Evolutionary conservation across 768 basidiomycete genomes (phyloP), one percentile per base, ranked within the genome.

Genomic region (Boletus coccyginus): DNA sequence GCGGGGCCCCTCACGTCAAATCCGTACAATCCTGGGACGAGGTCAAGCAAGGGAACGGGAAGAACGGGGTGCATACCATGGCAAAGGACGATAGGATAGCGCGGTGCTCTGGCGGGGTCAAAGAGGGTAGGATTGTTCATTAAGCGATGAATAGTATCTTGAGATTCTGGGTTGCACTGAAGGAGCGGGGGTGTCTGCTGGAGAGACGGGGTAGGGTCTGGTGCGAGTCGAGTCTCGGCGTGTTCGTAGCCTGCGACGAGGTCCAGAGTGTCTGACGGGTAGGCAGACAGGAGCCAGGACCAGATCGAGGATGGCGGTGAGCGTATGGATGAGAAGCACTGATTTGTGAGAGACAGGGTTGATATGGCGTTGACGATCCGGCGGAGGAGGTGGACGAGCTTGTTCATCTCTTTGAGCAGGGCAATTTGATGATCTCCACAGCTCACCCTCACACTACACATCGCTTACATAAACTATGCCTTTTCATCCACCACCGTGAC

Each of bases 61-160:
- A 39, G n/a, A 24, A 57, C 0, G 19, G 48, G 40, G 43, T 21
- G 47, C 48, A 46, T 62, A 93, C 95, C 96, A 74, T 99, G 96
- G 67, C 93, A 97, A n/a, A 98, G 80, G 4, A 96, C 93, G 54
- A 99, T 87, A 2, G 94, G 93, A 70, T 92, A 85, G 7, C 96
- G 85, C 3, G 97, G 94, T 6, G 79, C 80, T 60, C 91, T 81
- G 5, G 88, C 62, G 1, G 92, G 92, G 59, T 94, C 83, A 62
- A 82, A 89, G 31, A 98, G 77, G 0, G 84, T 78, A 4, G 95
- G 92, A 63, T 91, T 85, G 46, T 77, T 75, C 63, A 97, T 83
- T 5, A 98, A 74, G 50, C 78, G 78, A 69, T 89, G 88, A 6
- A 92, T 85, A 14, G 70, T 74, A 27, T 27, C 27, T 27, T 27